Conservation (phyloP, 2,329 filamentous ascomycete species). For the Alternaria ventricosa region DNA sequence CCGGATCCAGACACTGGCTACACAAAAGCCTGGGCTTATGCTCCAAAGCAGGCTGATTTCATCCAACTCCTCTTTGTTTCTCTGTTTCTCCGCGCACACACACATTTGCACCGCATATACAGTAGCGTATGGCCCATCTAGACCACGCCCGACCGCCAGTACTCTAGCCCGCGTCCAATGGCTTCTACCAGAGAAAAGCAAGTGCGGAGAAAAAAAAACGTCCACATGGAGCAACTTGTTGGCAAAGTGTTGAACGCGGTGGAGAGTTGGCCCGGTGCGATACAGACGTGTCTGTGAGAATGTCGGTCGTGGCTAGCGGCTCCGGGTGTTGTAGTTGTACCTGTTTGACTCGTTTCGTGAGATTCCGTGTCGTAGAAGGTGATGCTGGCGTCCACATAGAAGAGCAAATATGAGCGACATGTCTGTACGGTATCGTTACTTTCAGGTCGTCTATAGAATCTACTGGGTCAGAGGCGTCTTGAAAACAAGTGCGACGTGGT, state of each 20-base stretch:
- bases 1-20: background rate
- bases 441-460: background rate
- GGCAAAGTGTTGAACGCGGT: constrained; percentile 1
- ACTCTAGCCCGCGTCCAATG: background rate
- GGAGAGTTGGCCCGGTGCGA: constrained; percentile 2
- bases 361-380: background rate
- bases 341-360: background rate
- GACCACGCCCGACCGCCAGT: background rate
- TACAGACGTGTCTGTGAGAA: background rate
- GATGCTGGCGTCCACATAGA: background rate
- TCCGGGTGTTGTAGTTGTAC: background rate
- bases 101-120: background rate
- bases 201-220: background rate
- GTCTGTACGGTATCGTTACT: background rate
- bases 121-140: background rate
- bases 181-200: background rate
- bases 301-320: background rate
- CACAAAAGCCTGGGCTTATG: background rate
- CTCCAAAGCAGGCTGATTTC: background rate
- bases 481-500: constrained; percentile 53
- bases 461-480: constrained; percentile 29
- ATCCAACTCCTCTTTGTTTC: background rate
- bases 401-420: background rate
- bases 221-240: constrained; percentile 2
- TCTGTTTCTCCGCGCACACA: background rate